These are phyloP conservation scores for Madurella mycetomatis DNA, from an alignment of 2,329 filamentous ascomycete species.

Conservation along the genomic window DNA sequence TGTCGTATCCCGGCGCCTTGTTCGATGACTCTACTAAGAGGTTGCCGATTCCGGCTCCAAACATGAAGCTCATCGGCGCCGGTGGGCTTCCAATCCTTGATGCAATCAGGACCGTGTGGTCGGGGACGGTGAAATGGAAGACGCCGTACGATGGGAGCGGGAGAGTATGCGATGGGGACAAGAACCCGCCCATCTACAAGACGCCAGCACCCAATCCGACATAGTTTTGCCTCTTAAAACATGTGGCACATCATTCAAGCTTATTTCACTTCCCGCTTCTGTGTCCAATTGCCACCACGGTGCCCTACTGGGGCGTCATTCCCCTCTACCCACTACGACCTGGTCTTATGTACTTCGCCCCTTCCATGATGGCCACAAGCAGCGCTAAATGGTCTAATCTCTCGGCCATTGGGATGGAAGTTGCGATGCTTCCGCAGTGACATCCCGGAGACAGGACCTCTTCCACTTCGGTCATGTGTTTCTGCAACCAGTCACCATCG, in stretches of 20 bases:
- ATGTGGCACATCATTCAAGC: not conserved
- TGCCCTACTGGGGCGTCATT: not conserved
- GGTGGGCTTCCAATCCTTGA: slow-evolving; percentile 38
- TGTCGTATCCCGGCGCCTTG: slow-evolving; percentile 41
- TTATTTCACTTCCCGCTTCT: too few relatives aligned
- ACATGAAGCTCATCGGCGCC: slow-evolving; percentile 40
- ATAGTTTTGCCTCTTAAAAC: not conserved
- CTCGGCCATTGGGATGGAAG: not conserved
- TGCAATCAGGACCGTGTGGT: slow-evolving; percentile 32
- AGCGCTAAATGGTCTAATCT: not conserved
- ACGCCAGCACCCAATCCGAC: slow-evolving; percentile 26
- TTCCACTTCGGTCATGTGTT: not conserved
- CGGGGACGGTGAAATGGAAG: slow-evolving; percentile 22
- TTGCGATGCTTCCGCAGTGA: not conserved
- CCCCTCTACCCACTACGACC: not conserved
- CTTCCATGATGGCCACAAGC: not conserved
- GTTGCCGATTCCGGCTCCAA: slow-evolving; percentile 37
- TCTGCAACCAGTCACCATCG: not conserved
- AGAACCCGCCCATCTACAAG: slow-evolving; percentile 37
- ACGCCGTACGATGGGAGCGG: slow-evolving; percentile 46
- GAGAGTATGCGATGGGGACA: slow-evolving; percentile 39
- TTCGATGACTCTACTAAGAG: slow-evolving; percentile 33
- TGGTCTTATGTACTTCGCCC: not conserved
- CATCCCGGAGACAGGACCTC: not conserved
- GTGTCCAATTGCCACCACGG: not conserved